Evolutionary conservation across 495 filamentous ascomycete genomes (phyloP), one percentile per base, ranked within the genome.

Genomic region (Hypoxylon rickii): DNA sequence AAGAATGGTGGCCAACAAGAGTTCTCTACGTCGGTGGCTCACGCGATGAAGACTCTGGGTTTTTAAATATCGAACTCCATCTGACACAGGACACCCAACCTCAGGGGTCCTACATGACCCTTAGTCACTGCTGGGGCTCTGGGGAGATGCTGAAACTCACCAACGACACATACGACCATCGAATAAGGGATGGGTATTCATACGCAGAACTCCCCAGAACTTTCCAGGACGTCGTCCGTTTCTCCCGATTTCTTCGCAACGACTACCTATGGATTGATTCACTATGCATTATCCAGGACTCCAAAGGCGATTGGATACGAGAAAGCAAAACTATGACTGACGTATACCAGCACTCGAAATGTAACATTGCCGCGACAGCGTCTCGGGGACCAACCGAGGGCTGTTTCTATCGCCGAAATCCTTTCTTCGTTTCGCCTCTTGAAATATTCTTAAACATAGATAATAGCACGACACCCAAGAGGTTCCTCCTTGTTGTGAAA

Each of bases 211-310:
- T 71, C 2, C 51, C 63, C 7, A 65, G 56, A 38, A 71, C 68
- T 1, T 71, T 71, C 40, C 52, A 59, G 43, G 55, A 74, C 7
- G 61, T 57, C 26, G 51, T 70, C 17, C 26, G 37, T 2, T 38
- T 65, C 13, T 57, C 62, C 10, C 36, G 46, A 13, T 48, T 36
- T 16, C 42, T 73, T 15, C 31, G 41, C 7, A 39, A 58, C 15
- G 21, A 43, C 5, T 70, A 70, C 48, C 1, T 73, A 11, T 73
- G 70, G 70, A 70, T 73, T 26, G 70, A 72, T 49, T 68, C 58
- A 7, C 37, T 73, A 4, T 72, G 69, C 31, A 72, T 70, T 13
- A 51, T 69, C 7, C 69, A 72, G n/a, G 20, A 26, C 15, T 22
- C 55, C 21, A 10, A 7, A 1, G 41, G 51, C 1, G 70, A 71